Conservation (phyloP, 805 yeast species). For the Cyberlindnera nakhonratchasimensis region DNA sequence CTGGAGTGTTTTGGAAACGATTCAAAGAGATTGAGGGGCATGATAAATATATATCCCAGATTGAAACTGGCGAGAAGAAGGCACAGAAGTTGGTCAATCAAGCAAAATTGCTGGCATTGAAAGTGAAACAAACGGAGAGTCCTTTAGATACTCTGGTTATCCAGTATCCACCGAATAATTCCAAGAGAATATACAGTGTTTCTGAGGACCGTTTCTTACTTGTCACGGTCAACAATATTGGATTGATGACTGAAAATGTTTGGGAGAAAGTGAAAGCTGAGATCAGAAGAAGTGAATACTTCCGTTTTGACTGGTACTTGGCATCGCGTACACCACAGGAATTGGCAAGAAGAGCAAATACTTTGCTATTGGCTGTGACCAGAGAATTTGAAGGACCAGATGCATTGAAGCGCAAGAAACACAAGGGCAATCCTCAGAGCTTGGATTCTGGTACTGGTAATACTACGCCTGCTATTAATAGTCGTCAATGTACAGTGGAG, state of each 20-base stretch:
- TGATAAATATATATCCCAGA: conserved; percentile 67
- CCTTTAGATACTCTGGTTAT: conserved; percentile 63
- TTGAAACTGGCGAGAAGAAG: conserved; percentile 71
- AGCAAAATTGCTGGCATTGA: conserved; percentile 49
- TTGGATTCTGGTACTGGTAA: conserved; percentile 5
- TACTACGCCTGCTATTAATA: conserved; percentile 19
- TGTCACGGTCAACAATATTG: conserved; percentile 58
- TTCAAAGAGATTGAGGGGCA: conserved; percentile 61
- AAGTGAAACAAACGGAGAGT: conserved; percentile 49
- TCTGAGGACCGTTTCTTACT: conserved; percentile 69
- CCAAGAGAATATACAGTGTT: conserved; percentile 67
- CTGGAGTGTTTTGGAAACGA: conserved; percentile 60
- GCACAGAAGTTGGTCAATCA: conserved; percentile 52
- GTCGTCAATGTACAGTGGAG: conserved; percentile 34
- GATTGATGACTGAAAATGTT: conserved; percentile 55
- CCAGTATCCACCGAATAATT: conserved; percentile 79
- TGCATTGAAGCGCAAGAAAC: conserved; percentile 46
- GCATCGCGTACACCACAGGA: conserved; percentile 71
- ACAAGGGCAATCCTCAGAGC: conserved; percentile 1
- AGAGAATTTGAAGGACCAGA: conserved; percentile 67
- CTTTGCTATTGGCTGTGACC: conserved; percentile 62
- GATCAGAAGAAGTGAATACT: conserved; percentile 53
- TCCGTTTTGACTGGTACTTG: conserved; percentile 72
- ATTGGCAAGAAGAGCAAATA: conserved; percentile 62
- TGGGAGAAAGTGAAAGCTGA: conserved; percentile 66